These are phyloP conservation scores for Paramecium pentaurelia DNA, from an alignment of 73 alveolate genomes.

Conservation along the genomic window DNA sequence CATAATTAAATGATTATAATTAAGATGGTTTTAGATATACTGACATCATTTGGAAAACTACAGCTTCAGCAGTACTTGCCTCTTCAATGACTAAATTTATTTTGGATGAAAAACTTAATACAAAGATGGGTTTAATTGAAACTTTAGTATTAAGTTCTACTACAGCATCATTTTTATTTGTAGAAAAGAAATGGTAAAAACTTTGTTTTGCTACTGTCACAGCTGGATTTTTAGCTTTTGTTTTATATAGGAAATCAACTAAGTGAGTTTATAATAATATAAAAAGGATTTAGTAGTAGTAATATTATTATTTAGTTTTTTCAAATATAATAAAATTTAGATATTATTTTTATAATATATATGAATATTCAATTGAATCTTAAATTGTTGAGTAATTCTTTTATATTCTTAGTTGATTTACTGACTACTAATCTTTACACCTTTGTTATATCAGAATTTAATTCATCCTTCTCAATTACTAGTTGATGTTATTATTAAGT, in stretches of 20 bases:
- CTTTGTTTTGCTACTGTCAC: background rate
- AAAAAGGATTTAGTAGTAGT: background rate
- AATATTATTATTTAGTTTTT: background rate
- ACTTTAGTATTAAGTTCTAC: background rate
- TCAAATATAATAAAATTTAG: background rate
- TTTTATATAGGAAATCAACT: background rate
- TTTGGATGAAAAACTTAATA: background rate
- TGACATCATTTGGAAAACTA: background rate
- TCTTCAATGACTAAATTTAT: background rate
- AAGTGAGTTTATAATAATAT: background rate
- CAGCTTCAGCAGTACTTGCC: background rate
- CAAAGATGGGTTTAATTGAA: background rate
- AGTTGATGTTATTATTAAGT: background rate
- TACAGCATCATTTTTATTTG: background rate
- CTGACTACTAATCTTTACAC: background rate
- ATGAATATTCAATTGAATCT: background rate
- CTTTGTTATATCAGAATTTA: background rate
- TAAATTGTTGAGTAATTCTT: background rate
- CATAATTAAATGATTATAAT: background rate
- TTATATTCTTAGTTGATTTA: background rate
- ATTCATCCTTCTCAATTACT: background rate
- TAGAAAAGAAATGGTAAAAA: background rate
- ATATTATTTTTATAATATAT: background rate
- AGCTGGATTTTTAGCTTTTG: conserved; percentile 6
- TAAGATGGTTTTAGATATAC: background rate